These are phyloP conservation scores for Gyromitra esculenta DNA, from an alignment of 2,329 filamentous ascomycete genomes.

Conservation along the genomic window DNA sequence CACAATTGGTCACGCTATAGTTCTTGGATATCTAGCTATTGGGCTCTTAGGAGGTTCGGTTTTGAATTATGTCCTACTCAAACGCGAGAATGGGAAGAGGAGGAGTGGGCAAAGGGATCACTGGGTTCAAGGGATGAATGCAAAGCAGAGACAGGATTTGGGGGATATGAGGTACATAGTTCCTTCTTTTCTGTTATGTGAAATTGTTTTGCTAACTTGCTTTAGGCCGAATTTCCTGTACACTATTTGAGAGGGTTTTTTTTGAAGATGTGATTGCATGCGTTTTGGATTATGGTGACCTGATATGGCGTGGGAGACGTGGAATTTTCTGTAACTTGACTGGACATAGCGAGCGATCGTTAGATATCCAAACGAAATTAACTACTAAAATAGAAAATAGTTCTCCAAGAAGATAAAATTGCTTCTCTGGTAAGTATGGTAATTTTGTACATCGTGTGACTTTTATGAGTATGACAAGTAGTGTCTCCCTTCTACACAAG, in stretches of 20 bases:
- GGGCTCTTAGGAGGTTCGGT: slow-evolving; percentile 76
- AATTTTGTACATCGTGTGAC: no score
- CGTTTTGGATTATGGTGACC: neutral
- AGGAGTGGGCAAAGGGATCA: slow-evolving; percentile 71
- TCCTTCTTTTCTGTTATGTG: neutral
- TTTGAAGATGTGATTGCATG: no score
- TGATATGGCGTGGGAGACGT: neutral
- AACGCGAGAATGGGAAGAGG: slow-evolving; percentile 75
- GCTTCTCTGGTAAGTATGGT: no score
- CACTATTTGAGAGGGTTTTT: slow-evolving; percentile 63
- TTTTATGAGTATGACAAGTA: no score
- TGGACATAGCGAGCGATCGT: neutral
- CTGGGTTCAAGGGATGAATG: slow-evolving; percentile 71
- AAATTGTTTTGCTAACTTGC: neutral
- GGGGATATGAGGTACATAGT: slow-evolving; percentile 69
- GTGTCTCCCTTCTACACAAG: neutral
- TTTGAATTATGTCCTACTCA: slow-evolving; percentile 70
- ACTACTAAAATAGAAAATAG: neutral
- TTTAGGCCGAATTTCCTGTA: slow-evolving; percentile 75
- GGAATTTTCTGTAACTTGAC: neutral
- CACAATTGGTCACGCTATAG: slow-evolving; percentile 76
- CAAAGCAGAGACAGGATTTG: slow-evolving; percentile 70
- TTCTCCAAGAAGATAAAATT: no score
- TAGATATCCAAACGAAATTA: neutral
- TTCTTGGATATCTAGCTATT: slow-evolving; percentile 76